phyloP scores from a whole-genome alignment of 345 rosid genomes.

The Aquilaria yunnanensis region DNA sequence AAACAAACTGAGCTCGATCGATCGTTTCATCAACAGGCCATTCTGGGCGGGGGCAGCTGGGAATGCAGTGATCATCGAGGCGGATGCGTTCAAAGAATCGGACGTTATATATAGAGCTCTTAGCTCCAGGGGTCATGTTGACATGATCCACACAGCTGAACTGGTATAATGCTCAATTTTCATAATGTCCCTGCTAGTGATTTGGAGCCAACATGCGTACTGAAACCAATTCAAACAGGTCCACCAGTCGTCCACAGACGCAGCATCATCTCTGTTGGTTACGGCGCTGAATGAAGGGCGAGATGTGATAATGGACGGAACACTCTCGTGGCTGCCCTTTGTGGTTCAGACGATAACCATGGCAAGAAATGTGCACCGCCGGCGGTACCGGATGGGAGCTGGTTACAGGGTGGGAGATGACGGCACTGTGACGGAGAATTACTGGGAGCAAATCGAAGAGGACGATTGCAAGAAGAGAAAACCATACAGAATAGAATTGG shows the following conservation, averaged over 20 bases:
- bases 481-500: conserved; percentile 89
- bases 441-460: conserved; percentile 73
- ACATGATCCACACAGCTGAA: conserved; percentile 88
- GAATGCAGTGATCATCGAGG: conserved; percentile 84
- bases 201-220: background rate
- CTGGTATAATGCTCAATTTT: conserved; percentile 31
- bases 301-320: conserved; percentile 96
- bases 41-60: conserved; percentile 78
- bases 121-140: conserved; percentile 80
- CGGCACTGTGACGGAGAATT: conserved; percentile 66
- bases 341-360: conserved; percentile 83
- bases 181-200: background rate
- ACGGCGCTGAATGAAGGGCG: conserved; percentile 91
- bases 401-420: conserved; percentile 61
- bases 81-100: conserved; percentile 92
- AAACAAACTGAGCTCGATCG: no score
- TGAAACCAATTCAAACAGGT: conserved; percentile 40
- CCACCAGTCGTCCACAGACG: conserved; percentile 94
- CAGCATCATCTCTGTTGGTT: conserved; percentile 87
- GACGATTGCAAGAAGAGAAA: conserved; percentile 54
- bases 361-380: conserved; percentile 84
- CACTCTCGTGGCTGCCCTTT: conserved; percentile 87
- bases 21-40: conserved; percentile 35
- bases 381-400: conserved; percentile 77
- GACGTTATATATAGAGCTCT: conserved; percentile 91